Percentiles rank a stretch among this genome's conserved stretches.
phyloP scores from a whole-genome alignment of 768 basidiomycete species.

The Rhizopogon sp. region DNA sequence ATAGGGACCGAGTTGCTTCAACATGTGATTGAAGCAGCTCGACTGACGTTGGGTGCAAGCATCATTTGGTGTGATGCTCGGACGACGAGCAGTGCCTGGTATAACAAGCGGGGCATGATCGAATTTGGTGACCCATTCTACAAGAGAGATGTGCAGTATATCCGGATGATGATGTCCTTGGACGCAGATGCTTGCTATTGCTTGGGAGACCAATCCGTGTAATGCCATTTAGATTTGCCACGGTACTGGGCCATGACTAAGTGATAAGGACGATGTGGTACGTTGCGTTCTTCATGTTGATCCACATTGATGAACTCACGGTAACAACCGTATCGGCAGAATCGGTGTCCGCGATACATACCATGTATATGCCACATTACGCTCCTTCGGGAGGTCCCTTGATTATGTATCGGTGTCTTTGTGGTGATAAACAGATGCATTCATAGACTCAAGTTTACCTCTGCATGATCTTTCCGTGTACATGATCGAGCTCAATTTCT shows the following conservation, averaged over 20 bases:
- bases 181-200: not conserved
- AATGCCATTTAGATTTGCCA: not conserved
- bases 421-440: not conserved
- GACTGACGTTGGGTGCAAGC: constrained; percentile 34
- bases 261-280: not conserved
- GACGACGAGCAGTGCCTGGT: constrained; percentile 40
- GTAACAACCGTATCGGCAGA: not conserved
- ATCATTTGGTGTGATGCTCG: constrained; percentile 59
- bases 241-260: not conserved
- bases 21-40: constrained; percentile 34
- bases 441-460: not conserved
- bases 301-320: not conserved
- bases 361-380: not conserved
- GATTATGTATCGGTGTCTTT: not conserved
- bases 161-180: constrained; percentile 43
- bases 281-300: not conserved
- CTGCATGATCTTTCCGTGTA: not conserved
- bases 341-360: not conserved
- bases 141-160: constrained; percentile 51
- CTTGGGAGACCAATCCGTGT: not conserved
- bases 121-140: constrained; percentile 48
- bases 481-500: not conserved
- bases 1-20: constrained; percentile 47
- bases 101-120: constrained; percentile 44
- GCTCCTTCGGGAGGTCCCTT: not conserved